phyloP scores from a whole-genome alignment of 257 asterid genomes.

The Orobanche coerulescens region DNA sequence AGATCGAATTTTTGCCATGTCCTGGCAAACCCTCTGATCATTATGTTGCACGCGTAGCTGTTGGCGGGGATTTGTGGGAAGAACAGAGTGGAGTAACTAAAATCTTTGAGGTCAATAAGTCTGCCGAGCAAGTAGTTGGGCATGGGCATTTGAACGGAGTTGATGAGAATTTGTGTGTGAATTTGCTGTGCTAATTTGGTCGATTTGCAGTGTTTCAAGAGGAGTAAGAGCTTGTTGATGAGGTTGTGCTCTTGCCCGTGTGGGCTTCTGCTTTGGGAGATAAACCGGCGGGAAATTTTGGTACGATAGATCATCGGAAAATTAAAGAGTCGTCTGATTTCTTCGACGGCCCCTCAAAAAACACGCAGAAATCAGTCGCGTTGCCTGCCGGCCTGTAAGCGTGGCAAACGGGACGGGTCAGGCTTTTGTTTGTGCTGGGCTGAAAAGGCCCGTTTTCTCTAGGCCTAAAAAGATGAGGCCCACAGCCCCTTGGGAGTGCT shows the following conservation, averaged over 20 bases:
- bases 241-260: conserved; percentile 17
- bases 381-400: too few species aligned
- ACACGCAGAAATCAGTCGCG: too few species aligned
- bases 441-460: too few species aligned
- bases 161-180: conserved; percentile 55
- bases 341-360: too few species aligned
- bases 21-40: conserved; percentile 72
- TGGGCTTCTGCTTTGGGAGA: conserved; percentile 18
- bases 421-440: too few species aligned
- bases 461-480: too few species aligned
- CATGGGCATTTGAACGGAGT: conserved; percentile 64
- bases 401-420: too few species aligned
- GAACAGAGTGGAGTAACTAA: conserved; percentile 37
- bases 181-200: conserved; percentile 48
- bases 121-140: conserved; percentile 61
- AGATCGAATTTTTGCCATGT: conserved; percentile 60
- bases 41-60: conserved; percentile 64
- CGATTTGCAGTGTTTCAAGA: conserved; percentile 45
- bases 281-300: conserved; percentile 24
- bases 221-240: conserved; percentile 33
- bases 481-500: too few species aligned
- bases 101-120: conserved; percentile 53
- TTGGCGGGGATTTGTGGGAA: conserved; percentile 49
- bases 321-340: too few species aligned
- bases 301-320: conserved; percentile 22